Conservation (phyloP, 116 monocot genomes). For the Papilionanthe hybrid region DNA sequence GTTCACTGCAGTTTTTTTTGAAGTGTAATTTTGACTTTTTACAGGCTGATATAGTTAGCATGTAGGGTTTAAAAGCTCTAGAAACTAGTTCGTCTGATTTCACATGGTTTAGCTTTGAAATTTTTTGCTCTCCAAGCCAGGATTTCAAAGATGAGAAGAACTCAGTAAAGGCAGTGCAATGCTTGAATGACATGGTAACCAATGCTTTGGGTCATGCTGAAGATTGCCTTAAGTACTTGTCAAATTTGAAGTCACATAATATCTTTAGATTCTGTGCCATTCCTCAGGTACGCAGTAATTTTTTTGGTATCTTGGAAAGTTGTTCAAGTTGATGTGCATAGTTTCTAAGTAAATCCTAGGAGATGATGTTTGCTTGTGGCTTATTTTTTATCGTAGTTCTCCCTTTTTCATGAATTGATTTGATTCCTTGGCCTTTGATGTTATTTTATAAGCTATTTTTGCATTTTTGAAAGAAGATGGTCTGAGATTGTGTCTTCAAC, state of each 20-base stretch:
- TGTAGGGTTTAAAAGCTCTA: neutral
- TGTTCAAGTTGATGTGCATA: neutral
- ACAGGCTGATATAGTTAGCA: neutral
- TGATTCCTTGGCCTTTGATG: neutral
- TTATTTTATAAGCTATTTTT: neutral
- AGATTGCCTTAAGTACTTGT: conserved; percentile 82
- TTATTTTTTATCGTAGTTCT: no score
- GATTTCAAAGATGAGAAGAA: conserved; percentile 83
- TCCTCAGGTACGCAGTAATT: conserved; percentile 60
- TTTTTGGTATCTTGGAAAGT: neutral
- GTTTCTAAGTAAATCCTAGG: neutral
- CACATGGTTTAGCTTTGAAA: neutral
- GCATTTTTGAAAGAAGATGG: neutral
- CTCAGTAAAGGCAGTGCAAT: conserved; percentile 70
- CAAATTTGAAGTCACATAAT: conserved; percentile 50
- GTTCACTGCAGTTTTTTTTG: neutral
- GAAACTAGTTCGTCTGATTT: neutral
- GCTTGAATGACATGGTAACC: conserved; percentile 96
- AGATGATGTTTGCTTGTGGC: no score
- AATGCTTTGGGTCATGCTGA: conserved; percentile 83
- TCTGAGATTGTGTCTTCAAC: neutral
- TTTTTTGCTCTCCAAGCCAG: conserved; percentile 22
- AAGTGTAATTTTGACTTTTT: neutral
- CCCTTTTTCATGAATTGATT: neutral
- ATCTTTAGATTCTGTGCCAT: conserved; percentile 96